Evolutionary conservation across 31 red algal genomes (phyloP), one percentile per base, ranked within the genome.

Genomic region (Asparagopsis taxiformis): DNA sequence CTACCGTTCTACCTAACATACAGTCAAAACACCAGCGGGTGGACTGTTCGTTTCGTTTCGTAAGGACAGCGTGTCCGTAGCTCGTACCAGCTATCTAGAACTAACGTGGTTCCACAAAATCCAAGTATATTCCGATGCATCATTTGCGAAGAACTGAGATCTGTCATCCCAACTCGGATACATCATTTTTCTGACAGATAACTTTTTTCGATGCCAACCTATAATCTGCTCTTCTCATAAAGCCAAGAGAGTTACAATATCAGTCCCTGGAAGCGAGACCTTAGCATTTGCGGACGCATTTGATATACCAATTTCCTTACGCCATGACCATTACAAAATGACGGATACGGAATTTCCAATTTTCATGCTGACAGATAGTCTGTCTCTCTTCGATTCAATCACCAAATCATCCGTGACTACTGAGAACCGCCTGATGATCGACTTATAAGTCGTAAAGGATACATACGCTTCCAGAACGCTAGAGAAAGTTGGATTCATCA

Each of bases 371-470:
- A 67, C 63, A 1, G 3, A 38, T 25, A 46, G 36, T n/a, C 24
- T 41, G 2, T 48, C 33, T 3, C 8, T 67, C 2, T 67, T 67
- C 29, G 13, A 67, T 5, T 3, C 41, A 8, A 67, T 67, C 2
- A 34, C 63, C 1, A 67, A 48, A 34, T 16, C 2, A 21, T 34
- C 22, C 19, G 20, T 24, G 2, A 34, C 31, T 1, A 1, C 6
- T 16, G 63, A 67, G 10, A 67, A 67, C 20, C 63, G 35, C 2
- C 63, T 67, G 11, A 8, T 67, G 63, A 43, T 67, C 2, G 63
- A 67, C 8, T 20, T 34, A 25, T 3, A 3, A 2, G 25, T 25
- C 3, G 1, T 48, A 1, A 39, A 48, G 3, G 29, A 43, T 46
- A 13, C 41, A 9, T 46, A 46, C 41, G 41, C 41, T 46, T 46